Evolutionary conservation across 2,329 filamentous ascomycete genomes (phyloP).

Genomic region (Colletotrichum camelliae): DNA sequence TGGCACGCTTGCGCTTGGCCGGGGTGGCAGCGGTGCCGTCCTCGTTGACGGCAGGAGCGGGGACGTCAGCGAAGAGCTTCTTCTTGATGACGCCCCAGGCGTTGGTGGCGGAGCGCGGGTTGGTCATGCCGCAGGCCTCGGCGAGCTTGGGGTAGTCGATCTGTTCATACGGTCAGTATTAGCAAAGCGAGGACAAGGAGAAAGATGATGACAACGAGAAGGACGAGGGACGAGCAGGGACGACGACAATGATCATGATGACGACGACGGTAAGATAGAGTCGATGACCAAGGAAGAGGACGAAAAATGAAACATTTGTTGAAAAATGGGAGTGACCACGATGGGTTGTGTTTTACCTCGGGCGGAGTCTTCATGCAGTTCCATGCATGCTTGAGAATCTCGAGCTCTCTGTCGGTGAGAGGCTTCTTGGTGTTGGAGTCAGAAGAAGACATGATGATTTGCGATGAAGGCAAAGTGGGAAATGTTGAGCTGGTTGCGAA

Average conservation of each 20-base stretch:
- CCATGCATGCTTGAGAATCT: slow-evolving; percentile 29
- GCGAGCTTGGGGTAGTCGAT: slow-evolving; percentile 30
- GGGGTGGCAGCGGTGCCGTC: slow-evolving; percentile 10
- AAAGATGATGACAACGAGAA: background rate
- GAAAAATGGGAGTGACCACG: background rate
- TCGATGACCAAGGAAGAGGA: accelerated
- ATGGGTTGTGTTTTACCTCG: slow-evolving; percentile 20
- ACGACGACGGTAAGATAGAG: background rate
- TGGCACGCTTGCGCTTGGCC: slow-evolving; percentile 24
- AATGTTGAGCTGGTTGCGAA: background rate
- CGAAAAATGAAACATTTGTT: too few species aligned
- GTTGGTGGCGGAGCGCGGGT: slow-evolving; percentile 26
- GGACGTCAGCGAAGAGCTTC: slow-evolving; percentile 25
- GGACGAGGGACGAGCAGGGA: too few species aligned
- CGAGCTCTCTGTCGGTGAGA: slow-evolving; percentile 27
- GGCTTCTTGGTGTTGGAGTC: background rate
- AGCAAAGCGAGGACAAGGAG: accelerated
- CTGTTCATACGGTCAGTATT: slow-evolving; percentile 14
- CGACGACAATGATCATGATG: background rate
- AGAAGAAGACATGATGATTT: background rate
- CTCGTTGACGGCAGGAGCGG: background rate
- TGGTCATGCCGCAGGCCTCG: slow-evolving; percentile 26
- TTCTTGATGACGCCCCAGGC: slow-evolving; percentile 30
- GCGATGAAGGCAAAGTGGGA: background rate
- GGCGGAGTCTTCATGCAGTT: slow-evolving; percentile 29